Base-by-base conservation (phyloP, 495 filamentous ascomycete genomes). In the Podospora sp. region DNA sequence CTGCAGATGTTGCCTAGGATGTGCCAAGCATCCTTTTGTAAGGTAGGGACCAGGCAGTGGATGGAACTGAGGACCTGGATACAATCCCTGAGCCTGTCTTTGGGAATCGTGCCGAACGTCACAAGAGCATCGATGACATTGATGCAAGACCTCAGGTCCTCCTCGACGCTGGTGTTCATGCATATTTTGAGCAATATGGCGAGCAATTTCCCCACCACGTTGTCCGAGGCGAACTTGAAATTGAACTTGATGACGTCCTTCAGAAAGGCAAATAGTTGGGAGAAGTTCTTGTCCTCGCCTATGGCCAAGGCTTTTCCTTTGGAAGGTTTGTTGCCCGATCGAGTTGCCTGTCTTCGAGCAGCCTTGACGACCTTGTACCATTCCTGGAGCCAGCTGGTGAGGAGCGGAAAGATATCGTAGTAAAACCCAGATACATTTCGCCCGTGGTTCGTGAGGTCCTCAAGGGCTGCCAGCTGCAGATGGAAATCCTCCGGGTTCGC, bases 231-330 rank as follows among this genome's bases (percentile, higher is more conserved):
- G 29, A 89, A 85, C 65, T 89, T 91, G 75, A 89, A 90, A 76
- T 93, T 94, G 78, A 94, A 90, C 69, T 90, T 93, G 77, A 95
- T 89, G 66, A 95, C 80, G 71, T 93, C 88, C n/a, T 88, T 87
- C 27, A 91, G 83, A 56, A 93, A 91, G 57, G 85, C 81, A 71
- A 96, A 91, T 7, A 96, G 78, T 63, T 87, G 84, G 52, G 82
- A 82, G 46, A 97, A 79, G 69, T 86, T 87, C 55, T 83, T 85
- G 67, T 92, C 91, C 69, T 94, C 91, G 56, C 83, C 83, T 40
- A 84, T 80, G 20, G 77, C 75, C 24, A 80, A 73, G 0, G 78
- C 73, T 68, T 87, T 89, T 27, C 74, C 80, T 67, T 87, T 89
- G 49, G 75, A 52, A 8, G 65, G 26, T 56, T 62, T 71, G 56